Base-by-base conservation (phyloP, 805 yeast species). In the Nakazawaea molendinolei region DNA sequence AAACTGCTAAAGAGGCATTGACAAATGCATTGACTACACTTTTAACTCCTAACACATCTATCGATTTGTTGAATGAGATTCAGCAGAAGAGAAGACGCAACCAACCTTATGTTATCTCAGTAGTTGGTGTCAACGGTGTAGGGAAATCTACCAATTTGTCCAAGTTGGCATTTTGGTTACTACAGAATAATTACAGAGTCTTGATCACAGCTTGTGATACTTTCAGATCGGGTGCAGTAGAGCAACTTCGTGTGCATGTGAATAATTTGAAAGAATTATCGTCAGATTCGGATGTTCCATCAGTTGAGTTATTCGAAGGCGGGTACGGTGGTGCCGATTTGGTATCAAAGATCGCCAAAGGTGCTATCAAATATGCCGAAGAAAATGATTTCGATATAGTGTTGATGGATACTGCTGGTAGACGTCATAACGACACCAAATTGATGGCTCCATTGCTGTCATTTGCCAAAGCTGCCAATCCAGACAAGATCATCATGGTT, bases 141-240 rank as follows among this genome's bases (percentile, higher is more conserved):
- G 98, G 98, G 10, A 90, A 90, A 58, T 90, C 97, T 0, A 90
- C 98, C 2, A 92, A 90, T 52, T 65, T 90, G 43, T 92, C 97
- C 18, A 90, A 90, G 58, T 63, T 90, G 35, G 97, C 96, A 2
- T 90, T 85, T 56, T 90, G 98, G 98, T 68, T 90, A 35, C 61
- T 90, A 39, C 97, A 92, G 52, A 90, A 92, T 57, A 78, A 90
- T 52, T 69, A 85, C 55, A 76, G 74, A 46, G 95, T 90, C 1
- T 67, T 90, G 35, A 83, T 90, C 49, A 94, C 95, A 16, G 98
- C 98, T 0, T 90, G 97, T 62, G 98, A 90, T 62, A 92, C 98
- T 1, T 90, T 90, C 63, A 73, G 98, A 59, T 86, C 96, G 1
- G 98, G 98, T 35, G 98, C 98, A 1, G 97, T 90, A n/a, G 97